Evolutionary conservation across 441 rosid genomes (phyloP).

Genomic region (Isatis lusitanica): DNA sequence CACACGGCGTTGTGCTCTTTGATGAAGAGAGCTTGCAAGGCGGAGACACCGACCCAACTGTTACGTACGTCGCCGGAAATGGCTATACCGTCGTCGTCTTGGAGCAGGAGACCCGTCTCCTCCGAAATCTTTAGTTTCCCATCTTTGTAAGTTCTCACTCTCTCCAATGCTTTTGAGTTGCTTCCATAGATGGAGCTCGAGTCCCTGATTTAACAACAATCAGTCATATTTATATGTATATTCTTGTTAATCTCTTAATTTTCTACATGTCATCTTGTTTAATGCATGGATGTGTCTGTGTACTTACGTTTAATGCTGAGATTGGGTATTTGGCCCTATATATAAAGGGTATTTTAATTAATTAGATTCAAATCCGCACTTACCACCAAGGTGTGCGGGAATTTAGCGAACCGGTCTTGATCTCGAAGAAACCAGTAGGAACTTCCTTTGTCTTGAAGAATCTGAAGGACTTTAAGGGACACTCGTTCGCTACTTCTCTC

Average conservation of each 20-base stretch:
- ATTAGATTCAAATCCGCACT: not conserved
- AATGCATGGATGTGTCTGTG: too few species aligned
- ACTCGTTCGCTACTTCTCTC: conserved; percentile 46
- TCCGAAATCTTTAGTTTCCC: conserved; percentile 65
- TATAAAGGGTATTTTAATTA: too few species aligned
- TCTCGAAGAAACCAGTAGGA: conserved; percentile 49
- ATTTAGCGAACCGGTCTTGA: conserved; percentile 54
- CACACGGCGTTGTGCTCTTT: conserved; percentile 72
- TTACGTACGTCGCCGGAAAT: conserved; percentile 69
- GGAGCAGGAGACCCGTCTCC: conserved; percentile 54
- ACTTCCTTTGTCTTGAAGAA: conserved; percentile 59
- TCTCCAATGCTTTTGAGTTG: conserved; percentile 39
- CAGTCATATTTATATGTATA: not conserved
- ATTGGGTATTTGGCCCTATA: too few species aligned
- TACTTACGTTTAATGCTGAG: too few species aligned
- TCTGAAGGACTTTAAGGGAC: conserved; percentile 60
- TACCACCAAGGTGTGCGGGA: conserved; percentile 81
- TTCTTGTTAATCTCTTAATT: not conserved
- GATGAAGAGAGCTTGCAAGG: conserved; percentile 61
- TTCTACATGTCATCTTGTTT: not conserved
- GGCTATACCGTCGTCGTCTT: conserved; percentile 46
- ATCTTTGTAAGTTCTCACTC: conserved; percentile 61
- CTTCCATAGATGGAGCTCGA: conserved; percentile 68
- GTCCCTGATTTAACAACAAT: conserved; percentile 47
- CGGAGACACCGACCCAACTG: conserved; percentile 72